Evolutionary conservation across 2,329 filamentous ascomycete genomes (phyloP).

Genomic region (Epichloe festucae): DNA sequence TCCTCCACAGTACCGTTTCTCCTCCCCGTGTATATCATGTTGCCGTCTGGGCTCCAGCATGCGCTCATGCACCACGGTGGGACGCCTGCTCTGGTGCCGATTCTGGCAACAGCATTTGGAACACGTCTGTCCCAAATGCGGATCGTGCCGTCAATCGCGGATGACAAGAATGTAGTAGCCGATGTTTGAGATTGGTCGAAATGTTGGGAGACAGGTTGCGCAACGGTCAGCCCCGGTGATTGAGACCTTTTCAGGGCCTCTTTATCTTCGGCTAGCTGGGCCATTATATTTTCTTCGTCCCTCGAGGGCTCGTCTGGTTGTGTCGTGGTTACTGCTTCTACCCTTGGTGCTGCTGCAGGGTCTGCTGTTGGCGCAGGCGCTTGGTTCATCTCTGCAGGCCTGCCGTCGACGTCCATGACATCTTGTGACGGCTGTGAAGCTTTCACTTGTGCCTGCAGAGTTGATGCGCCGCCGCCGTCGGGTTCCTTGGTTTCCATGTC

Average conservation of each 20-base stretch:
- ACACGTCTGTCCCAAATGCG: constrained; percentile 88
- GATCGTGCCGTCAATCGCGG: constrained; percentile 75
- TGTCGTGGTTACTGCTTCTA: background rate
- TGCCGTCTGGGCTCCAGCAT: constrained; percentile 92
- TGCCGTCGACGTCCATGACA: constrained; percentile 8
- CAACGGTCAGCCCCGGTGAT: constrained; percentile 20
- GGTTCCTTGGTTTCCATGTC: constrained; percentile 12
- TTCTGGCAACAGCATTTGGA: constrained; percentile 63
- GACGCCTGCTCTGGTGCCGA: constrained; percentile 58
- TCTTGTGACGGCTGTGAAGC: constrained; percentile 1
- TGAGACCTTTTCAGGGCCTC: constrained; percentile 10
- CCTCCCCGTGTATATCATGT: constrained; percentile 84
- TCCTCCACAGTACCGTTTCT: constrained; percentile 91
- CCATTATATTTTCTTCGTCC: background rate
- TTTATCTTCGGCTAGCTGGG: constrained; percentile 2
- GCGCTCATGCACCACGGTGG: constrained; percentile 97
- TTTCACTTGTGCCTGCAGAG: background rate
- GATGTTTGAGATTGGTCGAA: constrained; percentile 47
- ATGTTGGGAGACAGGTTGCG: constrained; percentile 25
- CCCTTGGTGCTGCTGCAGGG: background rate
- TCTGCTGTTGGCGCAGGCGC: background rate
- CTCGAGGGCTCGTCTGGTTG: background rate
- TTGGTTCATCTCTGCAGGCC: background rate
- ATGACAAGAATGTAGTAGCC: constrained; percentile 74
- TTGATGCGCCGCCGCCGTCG: background rate